These are phyloP conservation scores for Diaporthe australafricana DNA, from an alignment of 2,329 filamentous ascomycete species.

Conservation along the genomic window DNA sequence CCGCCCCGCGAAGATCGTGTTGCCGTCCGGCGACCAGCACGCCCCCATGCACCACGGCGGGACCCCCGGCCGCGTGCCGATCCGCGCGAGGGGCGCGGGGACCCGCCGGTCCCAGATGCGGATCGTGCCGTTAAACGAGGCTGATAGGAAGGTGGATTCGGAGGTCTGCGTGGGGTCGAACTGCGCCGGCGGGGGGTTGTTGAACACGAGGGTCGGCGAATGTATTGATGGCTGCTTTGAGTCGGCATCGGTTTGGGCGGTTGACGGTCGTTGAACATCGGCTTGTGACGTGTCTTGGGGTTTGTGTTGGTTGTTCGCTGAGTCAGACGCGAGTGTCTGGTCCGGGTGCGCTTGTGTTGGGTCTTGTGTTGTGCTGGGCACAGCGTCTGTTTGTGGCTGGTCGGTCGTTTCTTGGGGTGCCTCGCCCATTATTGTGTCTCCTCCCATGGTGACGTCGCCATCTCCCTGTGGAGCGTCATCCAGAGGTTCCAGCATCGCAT, in stretches of 20 bases:
- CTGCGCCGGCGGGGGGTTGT: conserved; percentile 51
- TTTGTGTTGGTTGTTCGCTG: background rate
- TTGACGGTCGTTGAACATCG: conserved; percentile 28
- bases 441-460: conserved; percentile 51
- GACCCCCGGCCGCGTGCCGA: conserved; percentile 77
- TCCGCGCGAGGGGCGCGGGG: conserved; percentile 80
- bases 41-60: conserved; percentile 98
- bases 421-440: conserved; percentile 49
- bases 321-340: conserved; percentile 1
- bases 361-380: conserved; percentile 33
- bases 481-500: conserved; percentile 70
- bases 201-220: conserved; percentile 52
- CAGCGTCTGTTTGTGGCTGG: conserved; percentile 24
- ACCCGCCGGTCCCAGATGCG: conserved; percentile 93
- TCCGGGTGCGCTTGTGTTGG: background rate
- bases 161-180: conserved; percentile 70
- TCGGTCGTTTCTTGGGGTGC: conserved; percentile 31
- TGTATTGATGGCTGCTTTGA: conserved; percentile 28
- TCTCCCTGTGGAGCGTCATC: conserved; percentile 54
- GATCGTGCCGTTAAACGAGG: conserved; percentile 87
- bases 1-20: conserved; percentile 92
- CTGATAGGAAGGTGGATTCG: conserved; percentile 86
- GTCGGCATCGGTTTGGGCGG: conserved; percentile 36
- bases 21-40: conserved; percentile 96
- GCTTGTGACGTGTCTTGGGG: conserved; percentile 34